Evolutionary conservation across 2,329 filamentous ascomycete genomes (phyloP), one percentile per base, ranked within the genome.

Genomic region (Coniochaeta sp.): DNA sequence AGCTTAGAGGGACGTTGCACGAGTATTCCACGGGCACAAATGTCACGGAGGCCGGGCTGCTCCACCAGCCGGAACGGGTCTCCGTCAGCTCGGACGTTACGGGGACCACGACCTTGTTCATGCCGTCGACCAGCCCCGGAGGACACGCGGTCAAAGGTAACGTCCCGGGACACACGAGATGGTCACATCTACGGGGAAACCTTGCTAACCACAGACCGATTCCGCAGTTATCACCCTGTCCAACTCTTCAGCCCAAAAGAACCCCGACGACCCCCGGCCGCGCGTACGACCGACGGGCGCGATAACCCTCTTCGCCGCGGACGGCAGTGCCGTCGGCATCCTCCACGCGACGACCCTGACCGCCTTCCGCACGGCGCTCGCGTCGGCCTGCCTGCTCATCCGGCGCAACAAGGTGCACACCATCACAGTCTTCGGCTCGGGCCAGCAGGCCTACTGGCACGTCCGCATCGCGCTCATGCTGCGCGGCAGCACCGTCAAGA

Each of bases 371-470:
- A 95, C 91, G 0, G 89, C 90, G 0, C 77, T 93, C 12, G 85
- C 85, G 1, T 89, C 88, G 4, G 83, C 88, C 59, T 85, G 87
- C 28, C 79, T 91, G 0, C 78, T 91, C 36, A 73, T 75, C 22
- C 82, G 81, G 40, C 89, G 93, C 60, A 78, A 82, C 59, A 82
- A 82, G 30, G 88, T 96, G 47, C 87, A 88, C 69, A 90, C 87
- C 16, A 70, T 97, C 12, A 87, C 89, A 16, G 88, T 96, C 58
- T 98, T 97, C 71, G 93, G 93, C 26, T 88, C 89, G 36, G 93
- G 93, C 54, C 86, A 89, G 66, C 93, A 97, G 76, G 93, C 93
- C 14, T 96, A 93, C 77, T 98, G 93, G 93, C 93, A 97, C 71
- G 85, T 96, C 50, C 88, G 92, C 0, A 82, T 98, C 4, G 88